phyloP scores from a whole-genome alignment of 2,329 filamentous ascomycete species.

The Fusarium irregulare region DNA sequence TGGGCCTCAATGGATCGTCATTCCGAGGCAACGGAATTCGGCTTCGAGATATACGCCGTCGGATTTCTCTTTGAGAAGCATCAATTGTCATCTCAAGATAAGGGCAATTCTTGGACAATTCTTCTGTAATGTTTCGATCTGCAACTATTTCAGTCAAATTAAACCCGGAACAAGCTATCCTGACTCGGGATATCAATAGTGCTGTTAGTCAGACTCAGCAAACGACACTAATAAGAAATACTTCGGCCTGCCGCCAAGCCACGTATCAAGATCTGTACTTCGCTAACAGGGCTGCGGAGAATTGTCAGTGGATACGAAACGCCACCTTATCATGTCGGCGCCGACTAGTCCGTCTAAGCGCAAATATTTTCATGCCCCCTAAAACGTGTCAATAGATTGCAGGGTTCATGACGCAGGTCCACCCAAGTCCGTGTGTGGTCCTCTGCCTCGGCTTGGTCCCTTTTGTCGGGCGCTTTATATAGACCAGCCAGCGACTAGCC shows the following conservation, averaged over 20 bases:
- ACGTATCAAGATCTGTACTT: background rate
- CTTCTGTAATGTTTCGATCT: background rate
- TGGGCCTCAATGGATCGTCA: slow-evolving; percentile 1
- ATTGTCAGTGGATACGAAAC: slow-evolving; percentile 3
- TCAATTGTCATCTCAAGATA: background rate
- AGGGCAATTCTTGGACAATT: background rate
- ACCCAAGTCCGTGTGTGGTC: slow-evolving; percentile 6
- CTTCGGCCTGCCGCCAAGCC: background rate
- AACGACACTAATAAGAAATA: background rate
- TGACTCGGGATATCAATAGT: background rate
- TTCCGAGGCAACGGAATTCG: slow-evolving; percentile 32
- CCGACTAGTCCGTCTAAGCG: background rate
- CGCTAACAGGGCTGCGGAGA: slow-evolving; percentile 13
- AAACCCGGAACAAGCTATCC: background rate
- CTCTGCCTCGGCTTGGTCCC: slow-evolving; percentile 15
- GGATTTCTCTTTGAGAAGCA: background rate
- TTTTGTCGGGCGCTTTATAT: slow-evolving; percentile 24
- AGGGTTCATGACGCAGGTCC: slow-evolving; percentile 13
- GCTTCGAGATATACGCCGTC: slow-evolving; percentile 1
- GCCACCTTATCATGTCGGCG: slow-evolving; percentile 16
- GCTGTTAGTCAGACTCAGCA: background rate
- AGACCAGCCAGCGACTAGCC: slow-evolving; percentile 13
- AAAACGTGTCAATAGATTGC: slow-evolving; percentile 15
- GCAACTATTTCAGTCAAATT: background rate
- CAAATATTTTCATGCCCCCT: slow-evolving; percentile 26